Conservation (phyloP, 495 filamentous ascomycete species). For the Xanthoparmelia taractica region DNA sequence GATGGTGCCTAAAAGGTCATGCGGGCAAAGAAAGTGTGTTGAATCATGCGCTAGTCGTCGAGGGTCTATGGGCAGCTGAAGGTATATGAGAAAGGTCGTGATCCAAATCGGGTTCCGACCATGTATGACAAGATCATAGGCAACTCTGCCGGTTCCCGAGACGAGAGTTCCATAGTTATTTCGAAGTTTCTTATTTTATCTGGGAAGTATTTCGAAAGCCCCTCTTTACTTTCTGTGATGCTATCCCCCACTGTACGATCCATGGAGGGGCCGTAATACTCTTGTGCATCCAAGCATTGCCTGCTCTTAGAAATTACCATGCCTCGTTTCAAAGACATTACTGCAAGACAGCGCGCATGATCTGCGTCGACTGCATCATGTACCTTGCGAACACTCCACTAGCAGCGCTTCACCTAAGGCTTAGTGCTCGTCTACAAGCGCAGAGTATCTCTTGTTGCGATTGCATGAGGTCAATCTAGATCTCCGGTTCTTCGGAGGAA, state of each 20-base stretch:
- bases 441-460: neutral
- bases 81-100: slow-evolving; percentile 9
- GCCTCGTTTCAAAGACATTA: neutral
- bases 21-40: neutral
- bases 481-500: neutral
- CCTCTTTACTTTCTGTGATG: neutral
- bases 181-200: neutral
- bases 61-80: neutral
- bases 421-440: neutral
- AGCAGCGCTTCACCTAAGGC: neutral
- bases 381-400: neutral
- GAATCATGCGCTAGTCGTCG: neutral
- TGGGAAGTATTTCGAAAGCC: neutral
- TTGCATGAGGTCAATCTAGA: neutral
- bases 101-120: slow-evolving; percentile 5
- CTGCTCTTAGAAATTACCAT: neutral
- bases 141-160: slow-evolving; percentile 9
- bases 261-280: neutral
- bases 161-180: neutral
- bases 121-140: slow-evolving; percentile 1
- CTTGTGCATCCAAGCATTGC: neutral
- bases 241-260: neutral
- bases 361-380: neutral
- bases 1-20: neutral
- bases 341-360: neutral